Evolutionary conservation across 2,329 filamentous ascomycete genomes (phyloP), one percentile per base, ranked within the genome.

Genomic region (Alternaria gansuensis): DNA sequence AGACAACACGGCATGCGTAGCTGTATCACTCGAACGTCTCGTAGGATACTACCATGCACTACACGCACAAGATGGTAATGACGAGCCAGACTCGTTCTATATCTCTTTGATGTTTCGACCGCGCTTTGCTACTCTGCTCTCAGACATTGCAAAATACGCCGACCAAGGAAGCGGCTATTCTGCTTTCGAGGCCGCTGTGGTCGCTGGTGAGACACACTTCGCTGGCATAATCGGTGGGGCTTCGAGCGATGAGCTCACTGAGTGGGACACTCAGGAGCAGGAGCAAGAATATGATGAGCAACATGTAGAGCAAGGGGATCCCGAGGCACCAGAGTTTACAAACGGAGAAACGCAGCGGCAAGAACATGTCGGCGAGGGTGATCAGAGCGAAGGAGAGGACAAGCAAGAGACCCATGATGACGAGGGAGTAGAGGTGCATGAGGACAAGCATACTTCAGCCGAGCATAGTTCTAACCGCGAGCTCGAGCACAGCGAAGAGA

Each of bases 1-100:
- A 46, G 74, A 76, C 43, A 69, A 67, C 46, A 73, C 66, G 4
- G 67, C 68, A n/a, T 75, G 69, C 46, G 68, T 71, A n/a, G 64
- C 67, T 36, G 60, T 73, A 23, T 67, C 63, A 8, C 54, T 76
- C 48, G 63, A 82, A 44, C 81, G 88, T 56, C 78, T 91, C 43
- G 75, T 90, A 58, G 81, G 85, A 51, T 72, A 89, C 44, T 88
- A 88, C 67, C 75, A 87, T 57, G 79, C 81, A 14, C 77, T 91
- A 44, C 82, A 84, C 63, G 80, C 80, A 31, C 87, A 90, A 68
- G 87, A 89, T 70, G 85, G 82, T 24, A 74, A 80, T 39, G 77
- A 82, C 51, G 74, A 81, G 23, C 81, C 83, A 2, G 81, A 84
- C 31, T 83, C 86, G 14, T 79, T 89, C n/a, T 85, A 87, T 65